Percentiles rank a stretch among this genome's conserved stretches.
phyloP scores from a whole-genome alignment of 2,329 filamentous ascomycete genomes.

The Cladosporium oxysporum region DNA sequence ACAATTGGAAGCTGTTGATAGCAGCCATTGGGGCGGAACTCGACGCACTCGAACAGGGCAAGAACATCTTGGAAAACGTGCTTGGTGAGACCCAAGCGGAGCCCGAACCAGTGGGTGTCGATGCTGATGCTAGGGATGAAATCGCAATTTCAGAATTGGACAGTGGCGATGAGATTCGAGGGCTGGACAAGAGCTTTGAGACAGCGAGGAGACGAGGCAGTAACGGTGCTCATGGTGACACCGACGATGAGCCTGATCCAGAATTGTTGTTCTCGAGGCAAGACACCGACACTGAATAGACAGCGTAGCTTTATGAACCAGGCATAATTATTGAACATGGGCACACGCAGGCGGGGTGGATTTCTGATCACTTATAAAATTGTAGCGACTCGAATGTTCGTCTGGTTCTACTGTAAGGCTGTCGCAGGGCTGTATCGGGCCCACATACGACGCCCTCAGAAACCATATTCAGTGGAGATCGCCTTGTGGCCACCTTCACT shows the following conservation, averaged over 20 bases:
- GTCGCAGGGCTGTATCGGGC: background rate
- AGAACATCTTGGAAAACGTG: constrained; percentile 54
- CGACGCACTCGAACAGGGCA: constrained; percentile 65
- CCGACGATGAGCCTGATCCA: constrained; percentile 50
- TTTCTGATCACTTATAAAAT: background rate
- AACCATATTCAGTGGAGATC: background rate
- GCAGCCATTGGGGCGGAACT: constrained; percentile 74
- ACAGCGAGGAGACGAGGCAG: constrained; percentile 29
- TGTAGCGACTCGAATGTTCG: background rate
- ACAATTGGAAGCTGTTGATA: constrained; percentile 73
- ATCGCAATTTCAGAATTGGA: constrained; percentile 15
- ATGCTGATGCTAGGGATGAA: background rate
- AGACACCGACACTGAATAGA: constrained; percentile 29
- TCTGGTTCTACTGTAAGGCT: background rate
- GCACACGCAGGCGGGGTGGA: background rate
- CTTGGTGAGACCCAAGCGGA: constrained; percentile 27
- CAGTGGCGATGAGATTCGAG: constrained; percentile 33
- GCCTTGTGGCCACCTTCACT: background rate
- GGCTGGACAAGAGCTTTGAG: constrained; percentile 38
- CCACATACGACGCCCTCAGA: background rate
- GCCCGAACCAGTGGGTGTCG: background rate
- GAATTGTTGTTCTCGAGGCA: constrained; percentile 52
- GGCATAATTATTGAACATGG: background rate
- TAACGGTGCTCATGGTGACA: constrained; percentile 34
- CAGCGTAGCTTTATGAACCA: background rate